phyloP scores from a whole-genome alignment of 257 asterid genomes.

The Henckelia pumila region DNA sequence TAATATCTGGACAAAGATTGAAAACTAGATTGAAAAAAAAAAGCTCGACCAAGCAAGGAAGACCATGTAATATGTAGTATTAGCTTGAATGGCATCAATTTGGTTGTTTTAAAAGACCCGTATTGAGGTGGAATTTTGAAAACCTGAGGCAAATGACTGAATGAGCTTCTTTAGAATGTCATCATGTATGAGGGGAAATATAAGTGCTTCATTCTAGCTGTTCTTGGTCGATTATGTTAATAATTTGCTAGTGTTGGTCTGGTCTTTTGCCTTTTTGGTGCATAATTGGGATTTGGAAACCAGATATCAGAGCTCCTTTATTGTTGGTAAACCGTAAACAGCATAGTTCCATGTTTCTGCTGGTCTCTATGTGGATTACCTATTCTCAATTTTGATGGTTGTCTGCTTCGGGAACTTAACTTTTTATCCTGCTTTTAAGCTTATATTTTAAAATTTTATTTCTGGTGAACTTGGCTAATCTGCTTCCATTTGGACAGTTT shows the following conservation, averaged over 20 bases:
- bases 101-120: neutral
- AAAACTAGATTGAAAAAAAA: slow-evolving; percentile 4
- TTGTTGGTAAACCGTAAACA: neutral
- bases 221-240: slow-evolving; percentile 12
- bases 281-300: slow-evolving; percentile 8
- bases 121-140: neutral
- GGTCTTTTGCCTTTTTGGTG: slow-evolving; percentile 2
- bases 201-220: neutral
- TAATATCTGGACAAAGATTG: slow-evolving; percentile 5
- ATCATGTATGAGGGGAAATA: neutral
- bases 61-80: slow-evolving; percentile 6
- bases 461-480: slow-evolving; percentile 14
- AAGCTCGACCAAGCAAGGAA: slow-evolving; percentile 5
- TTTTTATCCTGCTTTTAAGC: neutral
- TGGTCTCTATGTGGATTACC: slow-evolving; percentile 6
- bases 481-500: slow-evolving; percentile 52
- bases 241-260: slow-evolving; percentile 7
- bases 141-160: neutral
- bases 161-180: slow-evolving; percentile 14
- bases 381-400: neutral
- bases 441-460: neutral
- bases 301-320: neutral
- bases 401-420: slow-evolving; percentile 15
- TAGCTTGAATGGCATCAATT: slow-evolving; percentile 11
- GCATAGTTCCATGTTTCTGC: slow-evolving; percentile 15